Evolutionary conservation across 2,329 filamentous ascomycete species (phyloP).

Genomic region (Xylaria multiplex): DNA sequence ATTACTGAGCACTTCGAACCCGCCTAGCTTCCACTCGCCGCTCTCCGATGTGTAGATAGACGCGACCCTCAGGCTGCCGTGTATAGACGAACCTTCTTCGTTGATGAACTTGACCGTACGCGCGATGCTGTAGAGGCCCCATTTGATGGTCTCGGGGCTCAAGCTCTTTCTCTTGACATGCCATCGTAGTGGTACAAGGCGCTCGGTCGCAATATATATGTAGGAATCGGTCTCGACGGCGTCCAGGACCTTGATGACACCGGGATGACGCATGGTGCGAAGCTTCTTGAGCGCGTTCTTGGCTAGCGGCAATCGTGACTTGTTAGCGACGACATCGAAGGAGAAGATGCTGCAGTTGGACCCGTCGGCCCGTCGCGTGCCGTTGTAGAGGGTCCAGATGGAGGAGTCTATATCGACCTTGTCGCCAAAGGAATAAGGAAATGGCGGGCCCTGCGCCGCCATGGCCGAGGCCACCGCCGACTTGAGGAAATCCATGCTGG

Average conservation of each 20-base stretch:
- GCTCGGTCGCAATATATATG: slow-evolving; percentile 96
- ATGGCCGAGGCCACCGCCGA: slow-evolving; percentile 97
- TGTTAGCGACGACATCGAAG: slow-evolving; percentile 87
- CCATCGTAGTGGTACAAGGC: slow-evolving; percentile 87
- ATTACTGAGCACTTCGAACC: slow-evolving; percentile 92
- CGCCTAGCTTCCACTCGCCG: slow-evolving; percentile 96
- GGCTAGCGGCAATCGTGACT: slow-evolving; percentile 82
- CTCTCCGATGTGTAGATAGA: slow-evolving; percentile 95
- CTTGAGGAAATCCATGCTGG: slow-evolving; percentile 93
- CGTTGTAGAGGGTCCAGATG: slow-evolving; percentile 96
- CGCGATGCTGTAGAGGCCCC: slow-evolving; percentile 89
- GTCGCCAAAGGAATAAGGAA: slow-evolving; percentile 93
- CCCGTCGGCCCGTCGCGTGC: slow-evolving; percentile 90
- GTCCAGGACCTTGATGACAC: slow-evolving; percentile 92
- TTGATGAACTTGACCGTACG: slow-evolving; percentile 97
- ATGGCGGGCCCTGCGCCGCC: slow-evolving; percentile 84
- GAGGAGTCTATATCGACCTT: slow-evolving; percentile 91
- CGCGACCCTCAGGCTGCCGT: slow-evolving; percentile 84
- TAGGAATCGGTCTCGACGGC: slow-evolving; percentile 96
- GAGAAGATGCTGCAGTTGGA: slow-evolving; percentile 97
- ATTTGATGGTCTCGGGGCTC: slow-evolving; percentile 93
- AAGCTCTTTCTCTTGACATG: slow-evolving; percentile 88
- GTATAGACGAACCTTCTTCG: slow-evolving; percentile 88
- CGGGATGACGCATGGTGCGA: slow-evolving; percentile 90
- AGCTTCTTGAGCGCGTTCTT: slow-evolving; percentile 95